phyloP scores from a whole-genome alignment of 2,329 filamentous ascomycete species.

The Pseudogymnoascus sp. region DNA sequence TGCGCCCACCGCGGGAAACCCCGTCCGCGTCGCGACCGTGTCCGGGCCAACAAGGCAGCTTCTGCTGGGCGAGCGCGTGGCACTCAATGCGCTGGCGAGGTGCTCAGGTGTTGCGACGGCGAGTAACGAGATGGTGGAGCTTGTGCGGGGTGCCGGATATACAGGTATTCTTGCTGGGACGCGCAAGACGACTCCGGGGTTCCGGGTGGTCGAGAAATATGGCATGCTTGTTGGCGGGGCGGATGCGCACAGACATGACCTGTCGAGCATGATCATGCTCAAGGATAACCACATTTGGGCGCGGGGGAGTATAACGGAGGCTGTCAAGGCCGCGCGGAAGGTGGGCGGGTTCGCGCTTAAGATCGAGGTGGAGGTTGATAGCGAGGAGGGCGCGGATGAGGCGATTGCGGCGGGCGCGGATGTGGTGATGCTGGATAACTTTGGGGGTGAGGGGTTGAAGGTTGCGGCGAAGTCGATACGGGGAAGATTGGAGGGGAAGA shows the following conservation, averaged over 20 bases:
- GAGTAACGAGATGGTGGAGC: constrained; percentile 45
- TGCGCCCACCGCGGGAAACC: constrained; percentile 43
- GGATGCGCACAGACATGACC: constrained; percentile 83
- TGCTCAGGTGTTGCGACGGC: constrained; percentile 85
- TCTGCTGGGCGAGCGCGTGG: constrained; percentile 87
- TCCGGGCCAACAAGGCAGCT: constrained; percentile 67
- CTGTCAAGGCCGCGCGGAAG: constrained; percentile 73
- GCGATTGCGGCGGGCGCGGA: constrained; percentile 87
- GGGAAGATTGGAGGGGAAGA: constrained; percentile 67
- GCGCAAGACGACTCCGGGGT: constrained; percentile 93
- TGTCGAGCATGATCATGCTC: constrained; percentile 94
- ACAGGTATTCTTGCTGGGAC: constrained; percentile 83
- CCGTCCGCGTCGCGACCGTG: constrained; percentile 68
- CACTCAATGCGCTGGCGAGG: constrained; percentile 79
- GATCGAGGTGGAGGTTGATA: constrained; percentile 92
- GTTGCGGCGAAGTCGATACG: constrained; percentile 68
- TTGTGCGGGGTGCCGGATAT: constrained; percentile 62
- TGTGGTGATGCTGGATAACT: constrained; percentile 97
- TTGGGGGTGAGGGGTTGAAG: constrained; percentile 69
- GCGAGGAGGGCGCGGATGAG: constrained; percentile 79
- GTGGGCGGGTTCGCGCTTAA: constrained; percentile 87
- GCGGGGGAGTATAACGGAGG: constrained; percentile 74
- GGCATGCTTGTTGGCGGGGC: constrained; percentile 92
- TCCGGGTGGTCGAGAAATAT: constrained; percentile 94
- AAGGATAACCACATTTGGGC: constrained; percentile 99